Percentiles rank a stretch among this genome's conserved stretches.
Conservation (phyloP, 2,329 filamentous ascomycete species). For the Alternaria sp. region DNA sequence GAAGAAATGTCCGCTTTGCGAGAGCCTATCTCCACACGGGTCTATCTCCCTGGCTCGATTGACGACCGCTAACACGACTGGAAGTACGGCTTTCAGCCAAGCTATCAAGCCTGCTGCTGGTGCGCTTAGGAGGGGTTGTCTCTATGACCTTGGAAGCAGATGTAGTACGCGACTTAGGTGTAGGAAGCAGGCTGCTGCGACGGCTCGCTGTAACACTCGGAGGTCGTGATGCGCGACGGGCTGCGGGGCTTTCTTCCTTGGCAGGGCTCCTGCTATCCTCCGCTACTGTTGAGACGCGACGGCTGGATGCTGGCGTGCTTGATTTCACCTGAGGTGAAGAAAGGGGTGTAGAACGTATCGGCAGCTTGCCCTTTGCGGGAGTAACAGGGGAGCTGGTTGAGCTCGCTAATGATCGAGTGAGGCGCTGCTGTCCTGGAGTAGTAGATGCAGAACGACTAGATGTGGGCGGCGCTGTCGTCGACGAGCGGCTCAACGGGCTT, state of each 20-base stretch:
- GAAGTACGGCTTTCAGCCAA: constrained; percentile 33
- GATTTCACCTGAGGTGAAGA: constrained; percentile 26
- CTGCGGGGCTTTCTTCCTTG: constrained; percentile 41
- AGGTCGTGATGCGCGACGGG: constrained; percentile 37
- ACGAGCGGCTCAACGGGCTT: constrained; percentile 42
- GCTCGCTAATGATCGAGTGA: constrained; percentile 39
- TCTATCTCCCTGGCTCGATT: constrained; percentile 35
- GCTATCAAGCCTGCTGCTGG: constrained; percentile 33
- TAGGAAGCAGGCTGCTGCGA: constrained; percentile 40
- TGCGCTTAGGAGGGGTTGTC: constrained; percentile 22
- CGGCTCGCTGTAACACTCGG: constrained; percentile 43
- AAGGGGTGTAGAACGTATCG: constrained; percentile 29
- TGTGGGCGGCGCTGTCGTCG: constrained; percentile 36
- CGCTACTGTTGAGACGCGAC: constrained; percentile 31
- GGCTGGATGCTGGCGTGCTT: constrained; percentile 34
- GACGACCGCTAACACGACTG: constrained; percentile 35
- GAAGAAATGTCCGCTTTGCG: constrained; percentile 18
- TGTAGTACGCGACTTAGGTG: constrained; percentile 37
- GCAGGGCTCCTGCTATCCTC: constrained; percentile 29
- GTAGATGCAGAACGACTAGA: constrained; percentile 38
- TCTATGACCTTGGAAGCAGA: constrained; percentile 30
- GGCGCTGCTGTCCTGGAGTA: constrained; percentile 39
- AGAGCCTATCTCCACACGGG: constrained; percentile 37
- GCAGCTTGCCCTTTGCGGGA: constrained; percentile 35
- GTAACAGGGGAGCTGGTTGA: constrained; percentile 44